Percentiles rank a stretch among this genome's conserved stretches.
Conservation (phyloP, 352 stramenopile species). For the Globisporangium okanoganense region DNA sequence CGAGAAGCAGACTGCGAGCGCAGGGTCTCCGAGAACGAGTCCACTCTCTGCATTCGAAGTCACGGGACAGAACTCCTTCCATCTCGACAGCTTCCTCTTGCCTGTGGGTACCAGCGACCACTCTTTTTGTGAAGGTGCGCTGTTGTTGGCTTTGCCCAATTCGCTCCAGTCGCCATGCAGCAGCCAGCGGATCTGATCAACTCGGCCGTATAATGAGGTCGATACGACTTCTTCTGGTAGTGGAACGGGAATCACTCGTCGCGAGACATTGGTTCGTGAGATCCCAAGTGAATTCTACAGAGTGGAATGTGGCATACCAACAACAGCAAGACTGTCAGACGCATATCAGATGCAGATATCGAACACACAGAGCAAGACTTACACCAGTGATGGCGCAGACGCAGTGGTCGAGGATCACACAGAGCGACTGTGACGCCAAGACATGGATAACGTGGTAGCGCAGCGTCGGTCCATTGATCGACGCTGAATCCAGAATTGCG, state of each 20-base stretch:
- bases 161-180: constrained; percentile 54
- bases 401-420: constrained; percentile 51
- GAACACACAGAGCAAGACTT: constrained; percentile 13
- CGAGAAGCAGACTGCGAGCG: constrained; percentile 36
- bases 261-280: constrained; percentile 37
- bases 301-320: background rate
- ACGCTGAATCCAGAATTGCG: background rate
- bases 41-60: constrained; percentile 21
- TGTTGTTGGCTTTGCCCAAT: constrained; percentile 2
- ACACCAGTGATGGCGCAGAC: constrained; percentile 54
- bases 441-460: constrained; percentile 37
- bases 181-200: constrained; percentile 58
- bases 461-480: background rate
- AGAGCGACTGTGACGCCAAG: constrained; percentile 43
- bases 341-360: too few species aligned
- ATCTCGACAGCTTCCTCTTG: constrained; percentile 36
- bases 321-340: background rate
- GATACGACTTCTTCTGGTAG: constrained; percentile 37
- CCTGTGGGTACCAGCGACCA: constrained; percentile 1
- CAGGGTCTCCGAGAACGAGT: constrained; percentile 33
- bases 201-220: constrained; percentile 18
- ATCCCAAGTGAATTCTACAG: constrained; percentile 41
- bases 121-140: constrained; percentile 8
- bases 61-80: constrained; percentile 66
- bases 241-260: constrained; percentile 22